Percentiles rank a stretch among this genome's conserved stretches.
These are phyloP conservation scores for Chaetomium globosum DNA, from an alignment of 2,329 filamentous ascomycete genomes.

Conservation along the genomic window DNA sequence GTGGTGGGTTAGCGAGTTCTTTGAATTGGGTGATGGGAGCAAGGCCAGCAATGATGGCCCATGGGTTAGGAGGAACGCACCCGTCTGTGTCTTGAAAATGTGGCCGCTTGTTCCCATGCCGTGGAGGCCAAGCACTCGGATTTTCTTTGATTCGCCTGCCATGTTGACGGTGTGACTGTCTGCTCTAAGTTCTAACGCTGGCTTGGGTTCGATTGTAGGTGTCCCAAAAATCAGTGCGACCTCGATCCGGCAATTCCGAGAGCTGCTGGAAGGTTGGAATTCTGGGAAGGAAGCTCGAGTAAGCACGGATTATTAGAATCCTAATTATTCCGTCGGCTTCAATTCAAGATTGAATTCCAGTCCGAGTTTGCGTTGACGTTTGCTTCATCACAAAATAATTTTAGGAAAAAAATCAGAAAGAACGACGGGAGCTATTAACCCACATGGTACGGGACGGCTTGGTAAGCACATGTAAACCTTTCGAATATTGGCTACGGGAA, in stretches of 20 bases:
- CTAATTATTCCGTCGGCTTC: neutral
- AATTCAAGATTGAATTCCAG: neutral
- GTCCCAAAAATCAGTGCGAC: neutral
- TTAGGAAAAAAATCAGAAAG: neutral
- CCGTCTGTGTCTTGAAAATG: slow-evolving; percentile 45
- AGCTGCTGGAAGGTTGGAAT: neutral
- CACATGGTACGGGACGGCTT: neutral
- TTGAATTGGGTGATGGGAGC: neutral
- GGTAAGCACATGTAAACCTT: neutral
- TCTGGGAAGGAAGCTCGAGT: neutral
- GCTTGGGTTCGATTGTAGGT: neutral
- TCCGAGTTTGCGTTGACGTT: too few species aligned
- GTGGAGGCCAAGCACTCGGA: slow-evolving; percentile 45
- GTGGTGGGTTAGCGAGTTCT: neutral
- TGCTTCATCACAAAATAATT: neutral
- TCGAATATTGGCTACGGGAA: neutral
- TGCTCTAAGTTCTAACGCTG: neutral
- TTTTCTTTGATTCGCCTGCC: slow-evolving; percentile 26
- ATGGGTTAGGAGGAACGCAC: slow-evolving; percentile 33
- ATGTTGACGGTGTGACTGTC: slow-evolving; percentile 6
- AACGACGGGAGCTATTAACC: neutral
- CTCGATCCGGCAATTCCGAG: neutral
- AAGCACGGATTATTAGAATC: too few species aligned
- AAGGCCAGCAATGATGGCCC: neutral
- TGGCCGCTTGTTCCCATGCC: slow-evolving; percentile 44